Base-by-base conservation (phyloP, 192 early-diverging fungal species). In the Mortierella alpina region DNA sequence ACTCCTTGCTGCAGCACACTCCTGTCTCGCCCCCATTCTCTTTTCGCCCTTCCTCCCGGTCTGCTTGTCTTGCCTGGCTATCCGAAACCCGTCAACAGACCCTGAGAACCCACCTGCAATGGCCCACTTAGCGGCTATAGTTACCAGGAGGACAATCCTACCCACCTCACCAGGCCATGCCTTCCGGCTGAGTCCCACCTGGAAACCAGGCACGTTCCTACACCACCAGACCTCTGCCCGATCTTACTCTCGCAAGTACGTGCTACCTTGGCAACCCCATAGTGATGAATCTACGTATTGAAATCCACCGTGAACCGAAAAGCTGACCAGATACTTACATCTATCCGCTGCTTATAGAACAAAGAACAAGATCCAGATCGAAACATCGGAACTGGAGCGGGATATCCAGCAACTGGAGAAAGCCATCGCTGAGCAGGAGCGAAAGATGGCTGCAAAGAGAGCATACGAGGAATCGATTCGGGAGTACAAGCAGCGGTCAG, bases 381-480 rank as follows among this genome's bases (percentile, higher is more conserved):
- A 72, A 11, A 72, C 70, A 4, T 54, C 64, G 6, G 65, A 80
- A 58, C 77, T 80, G 4, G 77, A 67, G 11, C 49, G 20, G 18
- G 77, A 80, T 52, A 80, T 80, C 53, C 64, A 20, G 22, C 69
- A 68, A 14, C 47, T 80, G 12, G 77, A 80, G 40, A 56, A 39
- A 48, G 53, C 60, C 2, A 80, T 80, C 18, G 60, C 46, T 0
- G 77, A 80, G 7, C 70, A 72, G 53, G 77, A 80, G 14, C 57
- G 77, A 9, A 80, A 80, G 46, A 8, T 62, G 9, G 65, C 70
- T 6, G 65, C 70, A 2, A 72, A 64, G 51, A 72, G 53, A 45
- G 66, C 65, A 0, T 68, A 66, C 17, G 70, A 80, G 5, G 70
- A 72, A n/a, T 80, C 77, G 2, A 72, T 80, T 7, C 66, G 57